Evolutionary conservation across 495 filamentous ascomycete species (phyloP).

Genomic region (Geoglossum glabrum): DNA sequence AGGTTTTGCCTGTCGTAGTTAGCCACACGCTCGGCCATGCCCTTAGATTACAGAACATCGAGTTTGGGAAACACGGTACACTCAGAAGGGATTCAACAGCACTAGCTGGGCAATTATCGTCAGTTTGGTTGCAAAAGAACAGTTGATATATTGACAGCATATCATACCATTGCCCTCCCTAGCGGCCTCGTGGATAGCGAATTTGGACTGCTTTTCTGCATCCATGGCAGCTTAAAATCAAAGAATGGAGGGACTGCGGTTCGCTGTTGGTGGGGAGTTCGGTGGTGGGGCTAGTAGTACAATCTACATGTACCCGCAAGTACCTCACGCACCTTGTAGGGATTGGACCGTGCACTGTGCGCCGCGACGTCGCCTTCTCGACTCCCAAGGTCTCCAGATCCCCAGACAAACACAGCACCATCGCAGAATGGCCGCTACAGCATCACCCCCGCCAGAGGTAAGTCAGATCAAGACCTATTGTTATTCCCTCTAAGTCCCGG

Average conservation of each 20-base stretch:
- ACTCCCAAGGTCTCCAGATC: too few species aligned
- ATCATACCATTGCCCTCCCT: constrained; percentile 62
- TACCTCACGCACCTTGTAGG: too few species aligned
- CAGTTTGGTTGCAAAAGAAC: constrained; percentile 7
- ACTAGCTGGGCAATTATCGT: constrained; percentile 24
- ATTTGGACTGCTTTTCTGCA: constrained; percentile 33
- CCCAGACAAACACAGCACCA: too few species aligned
- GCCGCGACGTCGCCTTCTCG: too few species aligned
- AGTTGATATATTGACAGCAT: constrained; percentile 8
- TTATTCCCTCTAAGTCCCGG: not conserved
- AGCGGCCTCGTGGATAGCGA: constrained; percentile 72
- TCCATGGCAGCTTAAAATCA: constrained; percentile 17
- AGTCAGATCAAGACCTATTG: not conserved
- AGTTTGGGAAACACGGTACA: constrained; percentile 26
- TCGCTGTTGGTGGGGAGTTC: not conserved
- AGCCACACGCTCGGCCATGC: constrained; percentile 9
- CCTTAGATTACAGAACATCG: constrained; percentile 4
- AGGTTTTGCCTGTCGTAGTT: constrained; percentile 42
- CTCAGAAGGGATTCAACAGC: constrained; percentile 59
- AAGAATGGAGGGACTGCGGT: not conserved
- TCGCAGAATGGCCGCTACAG: not conserved
- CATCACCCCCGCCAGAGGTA: constrained; percentile 1
- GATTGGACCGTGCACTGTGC: too few species aligned
- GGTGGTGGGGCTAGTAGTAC: not conserved
- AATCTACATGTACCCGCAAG: too few species aligned